Conservation (phyloP, 2,329 filamentous ascomycete genomes). For the Chaetomium strumarium region DNA sequence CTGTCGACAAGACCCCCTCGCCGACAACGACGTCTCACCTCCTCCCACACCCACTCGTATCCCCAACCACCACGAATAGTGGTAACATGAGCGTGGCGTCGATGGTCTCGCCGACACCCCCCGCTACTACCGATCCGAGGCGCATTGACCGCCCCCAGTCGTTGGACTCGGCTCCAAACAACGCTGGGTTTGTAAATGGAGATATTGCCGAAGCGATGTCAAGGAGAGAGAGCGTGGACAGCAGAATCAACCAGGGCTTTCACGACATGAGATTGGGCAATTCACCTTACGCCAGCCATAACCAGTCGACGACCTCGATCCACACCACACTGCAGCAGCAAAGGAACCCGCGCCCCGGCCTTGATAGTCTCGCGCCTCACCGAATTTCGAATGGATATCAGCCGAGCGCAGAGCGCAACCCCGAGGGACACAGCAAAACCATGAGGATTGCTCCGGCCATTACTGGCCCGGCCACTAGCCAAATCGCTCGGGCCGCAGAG, state of each 20-base stretch:
- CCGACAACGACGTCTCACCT: conserved; percentile 48
- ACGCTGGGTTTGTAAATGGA: conserved; percentile 29
- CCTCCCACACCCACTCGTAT: conserved; percentile 48
- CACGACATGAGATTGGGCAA: conserved; percentile 62
- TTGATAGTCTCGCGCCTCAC: conserved; percentile 50
- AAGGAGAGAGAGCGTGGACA: conserved; percentile 73
- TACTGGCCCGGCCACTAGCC: conserved; percentile 60
- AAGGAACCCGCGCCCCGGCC: conserved; percentile 49
- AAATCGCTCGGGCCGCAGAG: conserved; percentile 64
- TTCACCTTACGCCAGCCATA: conserved; percentile 70
- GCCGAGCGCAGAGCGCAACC: conserved; percentile 52
- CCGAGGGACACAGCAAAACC: conserved; percentile 45
- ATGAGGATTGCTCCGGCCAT: conserved; percentile 68
- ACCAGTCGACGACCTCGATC: conserved; percentile 69
- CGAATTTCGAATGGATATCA: conserved; percentile 61
- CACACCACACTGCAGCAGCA: conserved; percentile 65
- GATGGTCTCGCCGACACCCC: conserved; percentile 56
- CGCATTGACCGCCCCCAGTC: conserved; percentile 41
- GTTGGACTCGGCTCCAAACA: conserved; percentile 35
- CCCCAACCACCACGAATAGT: conserved; percentile 48
- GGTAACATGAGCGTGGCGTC: conserved; percentile 61
- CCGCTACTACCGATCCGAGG: conserved; percentile 37
- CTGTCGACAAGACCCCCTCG: conserved; percentile 57
- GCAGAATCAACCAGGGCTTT: conserved; percentile 67
- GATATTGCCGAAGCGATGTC: conserved; percentile 44